phyloP scores from a whole-genome alignment of 2,329 filamentous ascomycete species.

The Aspergillus viridinutans region DNA sequence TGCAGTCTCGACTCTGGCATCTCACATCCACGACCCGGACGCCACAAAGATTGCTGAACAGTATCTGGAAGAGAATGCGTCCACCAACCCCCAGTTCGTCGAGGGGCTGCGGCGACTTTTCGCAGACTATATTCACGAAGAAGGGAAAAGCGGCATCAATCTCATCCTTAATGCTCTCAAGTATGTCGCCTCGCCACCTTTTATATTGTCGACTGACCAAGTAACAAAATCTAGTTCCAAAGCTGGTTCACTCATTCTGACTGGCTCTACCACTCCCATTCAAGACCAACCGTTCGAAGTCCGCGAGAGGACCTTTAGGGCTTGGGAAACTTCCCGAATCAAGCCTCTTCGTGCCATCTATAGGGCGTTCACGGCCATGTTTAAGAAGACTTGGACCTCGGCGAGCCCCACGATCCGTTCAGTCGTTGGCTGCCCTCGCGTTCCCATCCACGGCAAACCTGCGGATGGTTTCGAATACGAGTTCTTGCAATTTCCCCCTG shows the following conservation, averaged over 20 bases:
- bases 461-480: constrained; percentile 51
- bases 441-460: constrained; percentile 51
- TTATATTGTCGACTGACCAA: neutral
- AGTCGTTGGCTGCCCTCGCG: constrained; percentile 51
- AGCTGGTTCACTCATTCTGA: constrained; percentile 54
- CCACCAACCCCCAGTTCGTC: constrained; percentile 48
- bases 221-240: constrained; percentile 41
- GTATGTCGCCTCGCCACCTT: constrained; percentile 30
- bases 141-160: constrained; percentile 46
- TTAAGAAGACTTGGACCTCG: constrained; percentile 51
- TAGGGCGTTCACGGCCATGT: constrained; percentile 46
- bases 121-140: constrained; percentile 45
- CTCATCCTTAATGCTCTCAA: constrained; percentile 52
- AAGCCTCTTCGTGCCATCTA: constrained; percentile 50
- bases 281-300: constrained; percentile 51
- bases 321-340: constrained; percentile 52
- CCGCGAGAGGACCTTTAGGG: constrained; percentile 51
- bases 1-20: constrained; percentile 28
- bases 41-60: constrained; percentile 35
- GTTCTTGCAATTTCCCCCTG: constrained; percentile 56
- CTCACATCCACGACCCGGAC: constrained; percentile 26
- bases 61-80: constrained; percentile 48
- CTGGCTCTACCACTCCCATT: constrained; percentile 53
- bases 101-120: constrained; percentile 47
- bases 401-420: constrained; percentile 48